Evolutionary conservation across 331 rosid genomes (phyloP).

Genomic region (Phaseolus coccineus): DNA sequence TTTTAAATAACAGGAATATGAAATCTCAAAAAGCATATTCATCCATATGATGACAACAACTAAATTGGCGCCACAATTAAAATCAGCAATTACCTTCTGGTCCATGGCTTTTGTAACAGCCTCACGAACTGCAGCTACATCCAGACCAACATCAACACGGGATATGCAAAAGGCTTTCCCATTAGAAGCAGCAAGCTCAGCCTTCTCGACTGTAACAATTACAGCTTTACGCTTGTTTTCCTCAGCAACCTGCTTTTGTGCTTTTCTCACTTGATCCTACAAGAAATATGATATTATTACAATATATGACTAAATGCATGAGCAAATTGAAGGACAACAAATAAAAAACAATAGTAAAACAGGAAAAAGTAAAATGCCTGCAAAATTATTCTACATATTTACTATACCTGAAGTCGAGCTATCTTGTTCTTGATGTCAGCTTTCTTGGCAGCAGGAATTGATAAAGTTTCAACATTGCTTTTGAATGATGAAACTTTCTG

Average conservation of each 20-base stretch:
- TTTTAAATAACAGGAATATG: neutral
- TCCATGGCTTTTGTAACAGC: slow-evolving; percentile 81
- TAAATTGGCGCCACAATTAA: neutral
- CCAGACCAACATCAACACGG: slow-evolving; percentile 84
- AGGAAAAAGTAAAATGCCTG: neutral
- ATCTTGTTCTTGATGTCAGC: slow-evolving; percentile 81
- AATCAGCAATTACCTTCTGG: slow-evolving; percentile 67
- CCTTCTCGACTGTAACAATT: slow-evolving; percentile 65
- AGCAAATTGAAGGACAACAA: slow-evolving; percentile 18
- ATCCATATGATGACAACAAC: slow-evolving; percentile 8
- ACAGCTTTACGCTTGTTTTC: slow-evolving; percentile 86
- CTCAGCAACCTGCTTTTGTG: slow-evolving; percentile 86
- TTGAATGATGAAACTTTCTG: slow-evolving; percentile 86
- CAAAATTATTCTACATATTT: slow-evolving; percentile 6
- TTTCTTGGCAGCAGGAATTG: slow-evolving; percentile 90
- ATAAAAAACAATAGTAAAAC: slow-evolving; percentile 10
- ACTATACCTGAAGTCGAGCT: slow-evolving; percentile 71
- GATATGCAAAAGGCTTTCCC: slow-evolving; percentile 81
- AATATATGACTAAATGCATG: slow-evolving; percentile 10
- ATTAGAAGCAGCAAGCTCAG: slow-evolving; percentile 70
- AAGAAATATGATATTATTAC: slow-evolving; percentile 28
- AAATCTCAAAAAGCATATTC: slow-evolving; percentile 12
- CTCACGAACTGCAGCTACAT: slow-evolving; percentile 93
- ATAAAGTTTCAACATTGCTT: slow-evolving; percentile 75
- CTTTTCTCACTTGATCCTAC: slow-evolving; percentile 82